These are phyloP conservation scores for Voacanga thouarsii DNA, from an alignment of 257 asterid genomes.

Conservation along the genomic window DNA sequence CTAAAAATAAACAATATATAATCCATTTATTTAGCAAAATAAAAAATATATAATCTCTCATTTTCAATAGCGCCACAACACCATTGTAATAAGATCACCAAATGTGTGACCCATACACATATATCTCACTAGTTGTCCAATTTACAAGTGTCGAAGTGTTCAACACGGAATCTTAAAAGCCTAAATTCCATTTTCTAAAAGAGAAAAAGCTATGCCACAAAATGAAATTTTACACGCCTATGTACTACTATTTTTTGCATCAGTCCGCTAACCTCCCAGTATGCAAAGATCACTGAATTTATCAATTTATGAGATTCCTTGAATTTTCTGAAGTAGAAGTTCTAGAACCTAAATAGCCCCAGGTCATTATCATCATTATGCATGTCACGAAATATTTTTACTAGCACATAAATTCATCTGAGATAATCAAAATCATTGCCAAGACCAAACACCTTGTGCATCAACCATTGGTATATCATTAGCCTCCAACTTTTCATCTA, in stretches of 20 bases:
- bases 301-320: background rate
- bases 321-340: background rate
- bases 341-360: background rate
- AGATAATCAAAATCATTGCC: background rate
- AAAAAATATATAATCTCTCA: too few species aligned
- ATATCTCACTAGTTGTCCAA: background rate
- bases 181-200: background rate
- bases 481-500: background rate
- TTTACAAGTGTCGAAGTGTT: background rate
- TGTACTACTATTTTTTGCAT: background rate
- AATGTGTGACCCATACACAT: background rate
- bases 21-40: too few species aligned
- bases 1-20: too few species aligned
- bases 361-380: background rate
- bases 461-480: background rate
- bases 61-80: too few species aligned
- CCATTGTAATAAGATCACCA: too few species aligned
- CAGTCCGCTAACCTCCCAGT: background rate
- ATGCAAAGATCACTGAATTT: background rate
- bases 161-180: background rate
- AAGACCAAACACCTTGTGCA: background rate
- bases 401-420: too few species aligned
- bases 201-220: background rate
- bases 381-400: too few species aligned
- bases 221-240: background rate